These are phyloP conservation scores for Pyrenophora tritici-repentis DNA, from an alignment of 2,329 filamentous ascomycete species.

Conservation along the genomic window DNA sequence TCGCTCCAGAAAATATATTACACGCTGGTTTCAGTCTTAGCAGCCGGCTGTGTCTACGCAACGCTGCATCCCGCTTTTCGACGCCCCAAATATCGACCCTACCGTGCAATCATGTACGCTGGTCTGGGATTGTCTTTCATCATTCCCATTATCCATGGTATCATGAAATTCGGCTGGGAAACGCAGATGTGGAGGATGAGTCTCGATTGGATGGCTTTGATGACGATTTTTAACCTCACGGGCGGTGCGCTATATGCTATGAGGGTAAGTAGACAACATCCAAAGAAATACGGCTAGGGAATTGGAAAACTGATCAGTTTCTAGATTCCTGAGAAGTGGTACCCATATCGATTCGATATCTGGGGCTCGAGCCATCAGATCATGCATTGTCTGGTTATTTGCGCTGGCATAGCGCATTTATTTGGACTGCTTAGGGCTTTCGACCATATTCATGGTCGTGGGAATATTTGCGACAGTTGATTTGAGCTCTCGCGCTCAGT, in stretches of 20 bases:
- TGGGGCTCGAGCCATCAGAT: conserved; percentile 56
- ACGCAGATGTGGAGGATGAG: conserved; percentile 22
- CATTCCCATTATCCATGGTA: conserved; percentile 3
- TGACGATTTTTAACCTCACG: conserved; percentile 16
- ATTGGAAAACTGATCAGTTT: neutral
- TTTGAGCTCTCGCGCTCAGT: too few relatives aligned
- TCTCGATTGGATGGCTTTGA: conserved; percentile 25
- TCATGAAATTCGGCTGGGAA: conserved; percentile 16
- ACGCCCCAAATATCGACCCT: neutral
- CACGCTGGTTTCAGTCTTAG: neutral
- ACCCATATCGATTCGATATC: conserved; percentile 53
- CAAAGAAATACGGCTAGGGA: neutral
- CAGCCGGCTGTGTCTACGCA: conserved; percentile 1
- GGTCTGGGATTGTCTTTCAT: conserved; percentile 1
- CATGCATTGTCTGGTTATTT: conserved; percentile 55
- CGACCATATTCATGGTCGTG: conserved; percentile 33
- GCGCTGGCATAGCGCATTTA: conserved; percentile 45
- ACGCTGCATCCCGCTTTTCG: conserved; percentile 2
- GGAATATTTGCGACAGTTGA: neutral
- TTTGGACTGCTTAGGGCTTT: conserved; percentile 48
- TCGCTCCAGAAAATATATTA: neutral
- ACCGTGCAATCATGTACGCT: conserved; percentile 2
- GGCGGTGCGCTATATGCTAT: neutral
- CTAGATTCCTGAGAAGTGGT: conserved; percentile 53
- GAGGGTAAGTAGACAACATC: neutral